phyloP scores from a whole-genome alignment of 176 grass and related monocot species.

The Poa pratensis region DNA sequence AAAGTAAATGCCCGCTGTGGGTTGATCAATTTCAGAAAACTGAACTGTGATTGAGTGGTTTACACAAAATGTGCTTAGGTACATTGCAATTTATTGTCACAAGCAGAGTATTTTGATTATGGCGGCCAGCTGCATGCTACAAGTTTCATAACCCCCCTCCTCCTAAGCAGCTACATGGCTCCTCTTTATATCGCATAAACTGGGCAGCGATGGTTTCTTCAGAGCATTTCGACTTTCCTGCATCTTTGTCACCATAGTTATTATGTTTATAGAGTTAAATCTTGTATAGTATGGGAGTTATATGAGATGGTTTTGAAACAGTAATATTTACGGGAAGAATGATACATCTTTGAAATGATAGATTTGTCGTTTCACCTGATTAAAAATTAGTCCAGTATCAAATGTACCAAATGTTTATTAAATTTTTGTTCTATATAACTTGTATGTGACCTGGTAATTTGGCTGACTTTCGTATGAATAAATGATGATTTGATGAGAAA shows the following conservation, averaged over 20 bases:
- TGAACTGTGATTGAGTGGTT: neutral
- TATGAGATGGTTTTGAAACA: neutral
- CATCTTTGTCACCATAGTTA: neutral
- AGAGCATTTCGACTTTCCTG: neutral
- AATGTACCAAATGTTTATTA: too few relatives aligned
- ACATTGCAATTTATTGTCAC: neutral
- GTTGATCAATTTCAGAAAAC: neutral
- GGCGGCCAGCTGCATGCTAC: neutral
- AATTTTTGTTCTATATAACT: neutral
- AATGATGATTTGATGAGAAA: neutral
- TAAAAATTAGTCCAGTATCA: neutral
- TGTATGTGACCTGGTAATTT: constrained; percentile 7
- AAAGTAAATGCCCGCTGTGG: neutral
- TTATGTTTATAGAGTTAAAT: neutral
- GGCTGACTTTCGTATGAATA: neutral
- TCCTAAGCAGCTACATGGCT: neutral
- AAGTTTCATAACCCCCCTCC: neutral
- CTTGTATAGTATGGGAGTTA: neutral
- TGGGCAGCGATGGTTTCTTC: neutral
- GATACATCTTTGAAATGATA: neutral
- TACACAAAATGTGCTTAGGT: neutral
- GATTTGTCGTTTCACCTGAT: neutral
- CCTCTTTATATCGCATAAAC: neutral
- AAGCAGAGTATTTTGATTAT: neutral
- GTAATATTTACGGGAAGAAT: neutral